Evolutionary conservation across 2,329 filamentous ascomycete genomes (phyloP), one percentile per base, ranked within the genome.

Genomic region (Mycosphaerelloides madeirae): DNA sequence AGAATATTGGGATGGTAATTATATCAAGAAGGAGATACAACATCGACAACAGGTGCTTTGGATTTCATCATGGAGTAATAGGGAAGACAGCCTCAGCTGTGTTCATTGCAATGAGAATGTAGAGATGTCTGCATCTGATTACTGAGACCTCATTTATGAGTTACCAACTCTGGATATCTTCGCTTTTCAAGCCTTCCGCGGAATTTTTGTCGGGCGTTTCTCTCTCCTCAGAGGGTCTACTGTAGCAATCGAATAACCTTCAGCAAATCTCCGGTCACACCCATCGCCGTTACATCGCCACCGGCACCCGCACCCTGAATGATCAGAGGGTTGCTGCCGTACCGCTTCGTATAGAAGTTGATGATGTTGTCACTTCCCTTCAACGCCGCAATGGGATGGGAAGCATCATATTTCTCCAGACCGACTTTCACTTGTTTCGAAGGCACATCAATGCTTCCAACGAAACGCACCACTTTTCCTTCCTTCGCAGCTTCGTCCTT

Each of bases 361-460:
- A 98, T 95, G 65, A 98, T 95, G 74, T 98, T 98, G 66, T 97
- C 93, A 67, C 90, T 97, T 29, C 93, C 93, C 78, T 95, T 95
- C 46, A 98, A 76, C 37, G 86, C 85, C 12, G 93, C 93, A 70
- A 98, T 96, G 11, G 93, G 87, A 63, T 94, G 88, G 49, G 85
- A 86, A 57, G 80, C 81, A 55, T 95, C 89, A 58, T 75, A 75
- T 70, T 85, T 87, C 76, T 96, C 84, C 54, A 98, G 71, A 2
- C 93, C 91, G 46, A 98, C 93, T 74, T 90, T 94, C 66, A 97
- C 85, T 57, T 82, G 73, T 65, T 87, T 84, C 50, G 76, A 78
- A n/a, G 73, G 76, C 33, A 95, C 82, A 63, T 98, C 89, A 50
- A 97, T 87, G 65, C 87, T 95, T 38, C 93, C 93, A 11, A 97